Percentiles rank a stretch among this genome's conserved stretches.
Conservation (phyloP, 176 grass and related monocot genomes). For the Canna indica region DNA sequence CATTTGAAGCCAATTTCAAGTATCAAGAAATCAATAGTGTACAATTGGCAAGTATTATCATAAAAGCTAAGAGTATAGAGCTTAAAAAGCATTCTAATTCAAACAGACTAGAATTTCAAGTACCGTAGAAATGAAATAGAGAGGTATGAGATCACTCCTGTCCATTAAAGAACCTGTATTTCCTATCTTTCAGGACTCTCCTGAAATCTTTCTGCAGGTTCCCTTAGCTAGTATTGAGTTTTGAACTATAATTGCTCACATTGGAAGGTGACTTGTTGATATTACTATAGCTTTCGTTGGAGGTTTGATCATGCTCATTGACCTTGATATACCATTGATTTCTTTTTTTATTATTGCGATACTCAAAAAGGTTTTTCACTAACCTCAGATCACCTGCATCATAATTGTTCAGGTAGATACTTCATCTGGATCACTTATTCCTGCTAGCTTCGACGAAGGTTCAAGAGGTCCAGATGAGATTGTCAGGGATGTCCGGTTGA, state of each 20-base stretch:
- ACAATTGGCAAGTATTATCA: no score
- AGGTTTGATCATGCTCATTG: neutral
- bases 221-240: neutral
- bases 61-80: no score
- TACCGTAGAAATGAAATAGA: no score
- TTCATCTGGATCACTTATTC: constrained; percentile 44
- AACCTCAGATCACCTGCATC: neutral
- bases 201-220: neutral
- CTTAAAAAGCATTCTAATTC: no score
- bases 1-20: no score
- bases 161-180: no score
- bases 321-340: neutral
- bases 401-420: constrained; percentile 52
- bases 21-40: no score
- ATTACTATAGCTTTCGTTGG: neutral
- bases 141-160: no score
- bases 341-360: neutral
- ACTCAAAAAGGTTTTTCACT: neutral
- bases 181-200: neutral
- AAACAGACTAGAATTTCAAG: no score
- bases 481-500: constrained; percentile 60
- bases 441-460: constrained; percentile 58
- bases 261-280: neutral
- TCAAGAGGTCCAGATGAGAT: constrained; percentile 80
- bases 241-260: neutral